These are phyloP conservation scores for Pyracantha coccinea DNA, from an alignment of 331 rosid species.

Conservation along the genomic window DNA sequence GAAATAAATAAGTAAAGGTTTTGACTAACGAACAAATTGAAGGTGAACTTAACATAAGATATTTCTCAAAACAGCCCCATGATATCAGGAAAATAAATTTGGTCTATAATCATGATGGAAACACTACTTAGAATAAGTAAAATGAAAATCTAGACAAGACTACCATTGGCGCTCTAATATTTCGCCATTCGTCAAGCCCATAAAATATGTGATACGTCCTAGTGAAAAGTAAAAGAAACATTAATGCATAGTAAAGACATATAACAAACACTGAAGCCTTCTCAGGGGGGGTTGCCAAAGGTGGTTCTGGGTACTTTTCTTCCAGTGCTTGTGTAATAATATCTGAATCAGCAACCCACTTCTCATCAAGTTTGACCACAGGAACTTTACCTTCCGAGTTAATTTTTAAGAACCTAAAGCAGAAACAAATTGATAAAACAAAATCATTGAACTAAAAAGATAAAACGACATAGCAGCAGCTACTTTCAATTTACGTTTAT, in stretches of 20 bases:
- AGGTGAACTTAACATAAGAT: neutral
- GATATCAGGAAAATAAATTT: neutral
- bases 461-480: neutral
- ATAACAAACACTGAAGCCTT: slow-evolving; percentile 69
- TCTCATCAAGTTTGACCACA: slow-evolving; percentile 59
- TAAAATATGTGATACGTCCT: no score
- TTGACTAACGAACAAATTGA: neutral
- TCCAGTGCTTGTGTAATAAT: slow-evolving; percentile 63
- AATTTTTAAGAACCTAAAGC: slow-evolving; percentile 65
- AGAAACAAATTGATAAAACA: slow-evolving; percentile 2
- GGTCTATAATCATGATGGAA: no score
- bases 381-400: slow-evolving; percentile 84
- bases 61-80: neutral
- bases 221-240: neutral
- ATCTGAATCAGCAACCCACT: slow-evolving; percentile 94
- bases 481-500: neutral
- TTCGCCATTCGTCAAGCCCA: neutral
- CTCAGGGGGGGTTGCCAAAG: slow-evolving; percentile 68
- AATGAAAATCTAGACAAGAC: neutral
- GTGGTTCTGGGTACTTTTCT: slow-evolving; percentile 85
- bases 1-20: neutral
- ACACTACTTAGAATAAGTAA: neutral
- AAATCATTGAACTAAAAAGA: neutral
- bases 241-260: slow-evolving; percentile 2
- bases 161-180: neutral